Base-by-base conservation (phyloP, 2,329 filamentous ascomycete genomes). In the Fusarium concolor region DNA sequence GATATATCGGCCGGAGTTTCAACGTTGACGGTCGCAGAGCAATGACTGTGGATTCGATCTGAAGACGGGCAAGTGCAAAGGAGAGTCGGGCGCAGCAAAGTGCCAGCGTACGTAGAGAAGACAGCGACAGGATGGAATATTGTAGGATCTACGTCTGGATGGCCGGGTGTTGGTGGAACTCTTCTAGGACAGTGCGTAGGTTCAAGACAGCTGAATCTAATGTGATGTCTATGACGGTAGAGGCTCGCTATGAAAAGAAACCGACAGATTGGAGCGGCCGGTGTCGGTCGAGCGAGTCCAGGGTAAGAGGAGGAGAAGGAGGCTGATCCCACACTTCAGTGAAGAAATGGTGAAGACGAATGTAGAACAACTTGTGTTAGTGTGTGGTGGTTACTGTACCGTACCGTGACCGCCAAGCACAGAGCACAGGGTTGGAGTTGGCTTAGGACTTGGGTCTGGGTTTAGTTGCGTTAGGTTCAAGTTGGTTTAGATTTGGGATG, bases 71-170 rank as follows among this genome's bases (percentile, higher is more conserved):
- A 56, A 50, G 20, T 43, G 31, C 43, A 29, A 62, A 51, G 29
- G 51, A 62, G 44, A 42, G 44, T 65, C 24, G 29, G 52, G 63
- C 66, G 57, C 62, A 63, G 53, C 26, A 46, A 52, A 62, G 26
- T 38, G 38, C 38, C 38, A 37, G 31, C 47, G 29, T 44, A 42
- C 41, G 35, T 29, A 44, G 37, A 55, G 8, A 24, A 42, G 39
- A 24, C 53, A 46, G 24, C 29, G 41, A 62, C 28, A 29, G 28
- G 24, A 56, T 47, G 33, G 41, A 65, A 68, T 57, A 38, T 51
- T 49, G 61, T 44, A 66, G 53, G 50, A 67, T 69, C 62, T 63
- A 42, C 66, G 67, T 55, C 47, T 63, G 37, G 62, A 51, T 56
- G 53, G 53, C 46, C 50, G 67, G 67, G 43, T 31, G 54, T 52